Percentiles rank a stretch among this genome's conserved stretches.
Evolutionary conservation across 768 basidiomycete genomes (phyloP).

Genomic region (Russula sp.): DNA sequence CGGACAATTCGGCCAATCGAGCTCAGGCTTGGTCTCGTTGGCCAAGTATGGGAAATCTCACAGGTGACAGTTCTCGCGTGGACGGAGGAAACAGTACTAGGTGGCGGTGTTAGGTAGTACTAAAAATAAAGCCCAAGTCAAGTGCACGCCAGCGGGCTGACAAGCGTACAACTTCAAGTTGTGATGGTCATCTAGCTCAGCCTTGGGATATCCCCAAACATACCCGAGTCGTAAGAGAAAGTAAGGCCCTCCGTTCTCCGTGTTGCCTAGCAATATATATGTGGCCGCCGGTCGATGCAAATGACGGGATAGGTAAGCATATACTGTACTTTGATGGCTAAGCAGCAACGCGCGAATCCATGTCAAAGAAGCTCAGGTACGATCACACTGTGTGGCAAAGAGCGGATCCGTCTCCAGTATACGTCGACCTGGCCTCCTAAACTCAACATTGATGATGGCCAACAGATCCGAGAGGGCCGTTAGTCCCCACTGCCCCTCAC

Average conservation of each 20-base stretch:
- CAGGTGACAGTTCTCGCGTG: background rate
- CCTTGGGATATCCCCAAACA: too few species aligned
- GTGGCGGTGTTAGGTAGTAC: background rate
- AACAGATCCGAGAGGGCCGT: background rate
- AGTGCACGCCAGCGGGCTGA: too few species aligned
- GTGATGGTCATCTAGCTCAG: too few species aligned
- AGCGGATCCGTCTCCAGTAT: background rate
- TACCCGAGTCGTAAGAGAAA: background rate
- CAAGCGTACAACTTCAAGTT: too few species aligned
- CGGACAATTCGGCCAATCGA: background rate
- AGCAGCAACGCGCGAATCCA: background rate
- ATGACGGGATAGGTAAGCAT: background rate
- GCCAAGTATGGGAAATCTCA: background rate
- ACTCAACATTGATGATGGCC: background rate
- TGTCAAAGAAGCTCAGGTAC: background rate
- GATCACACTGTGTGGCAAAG: background rate
- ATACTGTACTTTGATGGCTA: background rate
- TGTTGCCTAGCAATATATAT: conserved; percentile 14
- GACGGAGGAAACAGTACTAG: background rate
- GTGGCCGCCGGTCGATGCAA: background rate
- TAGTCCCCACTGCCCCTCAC: background rate
- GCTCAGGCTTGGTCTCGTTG: background rate
- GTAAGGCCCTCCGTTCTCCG: background rate
- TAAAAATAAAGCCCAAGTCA: too few species aligned
- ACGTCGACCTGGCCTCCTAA: background rate